These are phyloP conservation scores for Xylaria sp. DNA, from an alignment of 2,329 filamentous ascomycete genomes.

Conservation along the genomic window DNA sequence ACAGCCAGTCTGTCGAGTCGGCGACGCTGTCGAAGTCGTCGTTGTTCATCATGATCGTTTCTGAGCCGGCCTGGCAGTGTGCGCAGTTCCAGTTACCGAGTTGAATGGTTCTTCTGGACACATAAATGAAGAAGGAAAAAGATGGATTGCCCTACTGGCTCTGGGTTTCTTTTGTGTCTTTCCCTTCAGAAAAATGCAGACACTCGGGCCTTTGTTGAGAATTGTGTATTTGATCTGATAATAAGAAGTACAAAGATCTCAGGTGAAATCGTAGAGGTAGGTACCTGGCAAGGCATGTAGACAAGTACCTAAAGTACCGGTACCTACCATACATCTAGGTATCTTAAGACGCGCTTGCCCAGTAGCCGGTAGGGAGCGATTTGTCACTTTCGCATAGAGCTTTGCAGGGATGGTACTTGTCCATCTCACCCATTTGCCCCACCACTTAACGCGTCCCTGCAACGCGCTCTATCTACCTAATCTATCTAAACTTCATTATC, in stretches of 20 bases:
- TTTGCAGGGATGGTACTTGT: conserved; percentile 4
- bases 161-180: background rate
- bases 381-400: background rate
- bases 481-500: background rate
- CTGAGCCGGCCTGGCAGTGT: background rate
- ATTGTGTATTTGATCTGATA: background rate
- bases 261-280: background rate
- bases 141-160: background rate
- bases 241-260: background rate
- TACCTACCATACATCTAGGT: too few species aligned
- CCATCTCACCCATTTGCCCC: conserved; percentile 29
- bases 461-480: too few species aligned
- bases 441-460: conserved; percentile 47
- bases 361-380: background rate
- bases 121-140: background rate
- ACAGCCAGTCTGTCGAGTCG: conserved; percentile 87
- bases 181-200: background rate
- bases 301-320: too few species aligned
- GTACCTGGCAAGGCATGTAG: too few species aligned
- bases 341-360: background rate
- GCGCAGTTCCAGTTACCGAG: background rate
- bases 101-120: background rate
- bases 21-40: conserved; percentile 59
- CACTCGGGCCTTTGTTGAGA: background rate
- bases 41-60: conserved; percentile 35